Base-by-base conservation (phyloP, 108 stramenopile genomes). In the Skeletonema marinoi region DNA sequence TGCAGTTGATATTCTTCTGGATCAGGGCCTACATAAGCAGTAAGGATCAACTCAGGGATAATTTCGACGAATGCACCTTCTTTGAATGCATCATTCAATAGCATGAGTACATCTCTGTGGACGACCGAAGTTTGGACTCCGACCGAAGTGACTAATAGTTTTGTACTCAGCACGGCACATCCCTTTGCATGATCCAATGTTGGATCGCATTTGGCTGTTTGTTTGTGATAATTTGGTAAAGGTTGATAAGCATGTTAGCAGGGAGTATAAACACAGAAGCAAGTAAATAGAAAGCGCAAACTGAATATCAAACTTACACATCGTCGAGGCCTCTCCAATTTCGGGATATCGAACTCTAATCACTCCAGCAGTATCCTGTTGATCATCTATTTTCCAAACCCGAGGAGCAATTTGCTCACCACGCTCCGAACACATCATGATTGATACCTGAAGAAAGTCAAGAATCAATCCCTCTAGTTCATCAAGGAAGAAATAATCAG, bases 21-120 rank as follows among this genome's bases (percentile, higher is more conserved):
- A 44, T 82, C 81, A 19, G 82, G 82, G 29, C 82, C 82, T 1
- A 83, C 66, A 61, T 74, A 83, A 19, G 71, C 61, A 3, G 77
- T 56, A n/a, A 70, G 21, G 6, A 73, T 48, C 1, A 83, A 25
- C 6, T 83, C 76, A 10, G 82, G 70, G 32, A 78, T 73, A 32
- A 70, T 70, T 21, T 70, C 77, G 7, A 44, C 32, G 54, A 83
- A 78, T 9, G 63, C 70, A 6, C 66, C 69, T 31, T 74, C 62
- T 42, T 62, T n/a, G 54, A 78, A 74, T 13, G 82, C 82, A 39
- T 78, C 72, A 11, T 35, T 14, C 51, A 83, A 56, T 1, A 77
- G 48, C 33, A 41, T 60, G n/a, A 83, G 77, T 19, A 83, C 59
- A 48, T 54, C 64, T 44, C 21, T 8, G 19, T 74, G 82, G 29